These are phyloP conservation scores for Grigorovia jiainica DNA, from an alignment of 805 yeast genomes.

Conservation along the genomic window DNA sequence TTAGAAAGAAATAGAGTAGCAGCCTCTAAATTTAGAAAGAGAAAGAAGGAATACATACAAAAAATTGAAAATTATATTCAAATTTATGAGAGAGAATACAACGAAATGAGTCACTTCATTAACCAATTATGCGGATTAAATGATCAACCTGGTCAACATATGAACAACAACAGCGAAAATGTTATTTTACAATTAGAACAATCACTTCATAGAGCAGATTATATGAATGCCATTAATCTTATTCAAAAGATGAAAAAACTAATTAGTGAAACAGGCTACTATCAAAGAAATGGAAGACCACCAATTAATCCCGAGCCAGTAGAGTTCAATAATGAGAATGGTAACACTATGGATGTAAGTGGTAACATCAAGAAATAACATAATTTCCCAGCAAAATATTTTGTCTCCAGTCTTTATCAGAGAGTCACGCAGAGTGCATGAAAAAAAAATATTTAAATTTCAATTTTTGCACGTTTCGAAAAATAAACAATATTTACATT, in stretches of 20 bases:
- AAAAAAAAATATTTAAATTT: too few species aligned
- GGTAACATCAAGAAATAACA: not conserved
- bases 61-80: constrained; percentile 75
- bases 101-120: constrained; percentile 30
- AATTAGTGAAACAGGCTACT: constrained; percentile 14
- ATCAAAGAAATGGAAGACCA: constrained; percentile 21
- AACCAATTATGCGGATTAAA: constrained; percentile 1
- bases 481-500: too few species aligned
- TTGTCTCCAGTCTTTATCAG: too few species aligned
- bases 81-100: constrained; percentile 61
- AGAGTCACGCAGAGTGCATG: too few species aligned
- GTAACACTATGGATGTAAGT: not conserved
- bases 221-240: constrained; percentile 15
- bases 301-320: constrained; percentile 10
- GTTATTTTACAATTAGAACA: constrained; percentile 11
- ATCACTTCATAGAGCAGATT: constrained; percentile 12
- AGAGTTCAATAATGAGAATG: constrained; percentile 9
- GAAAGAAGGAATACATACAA: constrained; percentile 81
- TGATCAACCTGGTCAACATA: too few species aligned
- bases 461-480: too few species aligned
- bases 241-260: constrained; percentile 19
- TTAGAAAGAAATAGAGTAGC: constrained; percentile 90
- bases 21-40: constrained; percentile 88
- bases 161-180: not conserved
- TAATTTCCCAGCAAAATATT: too few species aligned